These are phyloP conservation scores for Brassica nigra DNA, from an alignment of 345 rosid genomes.

Conservation along the genomic window DNA sequence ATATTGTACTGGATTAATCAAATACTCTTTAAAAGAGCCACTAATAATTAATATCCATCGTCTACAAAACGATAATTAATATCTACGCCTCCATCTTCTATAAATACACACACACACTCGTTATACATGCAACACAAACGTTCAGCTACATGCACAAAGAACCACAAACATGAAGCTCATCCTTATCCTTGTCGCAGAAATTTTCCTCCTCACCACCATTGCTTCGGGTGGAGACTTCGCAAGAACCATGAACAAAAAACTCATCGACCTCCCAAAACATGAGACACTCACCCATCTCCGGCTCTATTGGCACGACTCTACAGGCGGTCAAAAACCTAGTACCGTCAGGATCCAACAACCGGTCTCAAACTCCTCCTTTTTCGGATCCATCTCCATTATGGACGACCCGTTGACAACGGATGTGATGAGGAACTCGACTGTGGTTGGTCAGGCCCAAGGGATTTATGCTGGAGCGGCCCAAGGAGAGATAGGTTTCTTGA, in stretches of 20 bases:
- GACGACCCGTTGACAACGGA: neutral
- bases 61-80: neutral
- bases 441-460: conserved; percentile 46
- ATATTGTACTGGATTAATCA: neutral
- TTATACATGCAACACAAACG: neutral
- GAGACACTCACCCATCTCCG: conserved; percentile 12
- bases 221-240: conserved; percentile 6
- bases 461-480: conserved; percentile 41
- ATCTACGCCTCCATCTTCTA: neutral
- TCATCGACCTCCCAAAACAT: neutral
- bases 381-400: neutral
- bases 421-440: conserved; percentile 7
- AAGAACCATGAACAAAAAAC: conserved; percentile 22
- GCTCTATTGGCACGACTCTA: conserved; percentile 6
- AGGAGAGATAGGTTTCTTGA: conserved; percentile 36
- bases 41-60: neutral
- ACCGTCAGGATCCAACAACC: neutral
- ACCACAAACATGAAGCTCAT: conserved; percentile 9
- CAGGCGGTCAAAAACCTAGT: neutral
- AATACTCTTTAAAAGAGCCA: neutral
- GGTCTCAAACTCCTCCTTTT: neutral
- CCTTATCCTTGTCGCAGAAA: conserved; percentile 9
- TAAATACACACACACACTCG: neutral
- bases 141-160: conserved; percentile 4
- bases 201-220: neutral